phyloP scores from a whole-genome alignment of 1,139 yeast species.

The Zygosaccharomyces pseudobailii region DNA sequence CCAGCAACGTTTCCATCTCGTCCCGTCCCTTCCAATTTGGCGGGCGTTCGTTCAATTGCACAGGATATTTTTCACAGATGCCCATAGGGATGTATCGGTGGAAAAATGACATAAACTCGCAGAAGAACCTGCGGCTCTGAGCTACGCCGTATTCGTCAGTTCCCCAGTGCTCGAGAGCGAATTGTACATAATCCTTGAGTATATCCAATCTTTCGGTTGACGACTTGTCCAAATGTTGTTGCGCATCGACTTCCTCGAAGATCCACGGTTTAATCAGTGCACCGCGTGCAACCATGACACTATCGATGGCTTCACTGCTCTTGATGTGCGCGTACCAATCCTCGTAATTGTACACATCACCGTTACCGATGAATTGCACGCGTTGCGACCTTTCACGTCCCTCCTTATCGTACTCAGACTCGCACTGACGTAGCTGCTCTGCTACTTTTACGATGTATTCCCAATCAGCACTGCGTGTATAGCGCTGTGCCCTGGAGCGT shows the following conservation, averaged over 20 bases:
- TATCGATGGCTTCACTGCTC: conserved; percentile 61
- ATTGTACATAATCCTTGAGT: conserved; percentile 61
- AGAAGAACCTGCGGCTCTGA: conserved; percentile 81
- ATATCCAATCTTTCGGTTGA: conserved; percentile 84
- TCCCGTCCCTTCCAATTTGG: conserved; percentile 93
- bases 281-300: conserved; percentile 97
- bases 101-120: conserved; percentile 91
- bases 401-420: conserved; percentile 45
- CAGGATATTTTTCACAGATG: conserved; percentile 81
- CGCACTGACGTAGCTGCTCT: conserved; percentile 53
- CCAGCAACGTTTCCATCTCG: conserved; percentile 85
- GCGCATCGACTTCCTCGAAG: conserved; percentile 87
- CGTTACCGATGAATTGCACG: conserved; percentile 79
- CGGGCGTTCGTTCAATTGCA: conserved; percentile 87
- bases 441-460: conserved; percentile 77
- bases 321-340: conserved; percentile 84
- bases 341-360: conserved; percentile 80
- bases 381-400: conserved; percentile 38
- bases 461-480: conserved; percentile 92
- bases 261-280: conserved; percentile 99
- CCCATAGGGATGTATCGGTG: conserved; percentile 95
- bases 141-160: conserved; percentile 92
- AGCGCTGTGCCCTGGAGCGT: conserved; percentile 91
- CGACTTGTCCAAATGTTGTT: conserved; percentile 84
- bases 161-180: conserved; percentile 96